phyloP scores from a whole-genome alignment of 2,329 filamentous ascomycete species.

The Monilinia aucupariae region DNA sequence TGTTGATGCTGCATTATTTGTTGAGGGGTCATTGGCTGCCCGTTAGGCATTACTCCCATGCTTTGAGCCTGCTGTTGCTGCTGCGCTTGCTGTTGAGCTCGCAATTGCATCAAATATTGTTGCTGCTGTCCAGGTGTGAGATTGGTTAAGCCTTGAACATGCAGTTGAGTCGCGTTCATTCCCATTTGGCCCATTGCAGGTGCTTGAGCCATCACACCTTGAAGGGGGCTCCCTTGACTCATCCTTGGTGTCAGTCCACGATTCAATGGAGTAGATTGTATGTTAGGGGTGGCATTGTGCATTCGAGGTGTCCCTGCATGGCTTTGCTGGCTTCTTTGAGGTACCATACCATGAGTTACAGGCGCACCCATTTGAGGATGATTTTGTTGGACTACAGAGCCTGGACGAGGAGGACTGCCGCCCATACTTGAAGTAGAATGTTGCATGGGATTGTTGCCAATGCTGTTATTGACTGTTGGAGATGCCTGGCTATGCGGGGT shows the following conservation, averaged over 20 bases:
- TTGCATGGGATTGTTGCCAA: slow-evolving; percentile 52
- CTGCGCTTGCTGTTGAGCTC: slow-evolving; percentile 22
- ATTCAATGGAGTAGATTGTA: slow-evolving; percentile 56
- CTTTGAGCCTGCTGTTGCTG: slow-evolving; percentile 13
- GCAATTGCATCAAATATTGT: slow-evolving; percentile 27
- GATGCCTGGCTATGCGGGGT: slow-evolving; percentile 62
- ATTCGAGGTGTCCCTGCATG: slow-evolving; percentile 61
- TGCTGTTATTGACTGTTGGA: slow-evolving; percentile 50
- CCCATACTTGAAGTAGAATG: slow-evolving; percentile 62
- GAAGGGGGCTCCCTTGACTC: slow-evolving; percentile 57
- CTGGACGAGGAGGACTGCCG: slow-evolving; percentile 59
- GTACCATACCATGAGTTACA: slow-evolving; percentile 58
- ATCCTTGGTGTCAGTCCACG: slow-evolving; percentile 55
- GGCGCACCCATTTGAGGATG: slow-evolving; percentile 52
- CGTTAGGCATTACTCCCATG: slow-evolving; percentile 10
- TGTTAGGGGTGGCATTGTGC: slow-evolving; percentile 55
- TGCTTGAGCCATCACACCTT: slow-evolving; percentile 52
- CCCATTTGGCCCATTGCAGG: slow-evolving; percentile 51
- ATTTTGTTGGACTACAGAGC: slow-evolving; percentile 57
- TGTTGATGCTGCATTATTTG: slow-evolving; percentile 14
- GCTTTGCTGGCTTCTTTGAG: slow-evolving; percentile 61
- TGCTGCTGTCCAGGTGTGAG: slow-evolving; percentile 24
- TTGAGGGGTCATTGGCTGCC: slow-evolving; percentile 14
- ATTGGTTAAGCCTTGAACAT: slow-evolving; percentile 38
- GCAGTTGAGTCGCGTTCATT: slow-evolving; percentile 40